These are phyloP conservation scores for Pichia sp. DNA, from an alignment of 1,139 yeast genomes.

Conservation along the genomic window DNA sequence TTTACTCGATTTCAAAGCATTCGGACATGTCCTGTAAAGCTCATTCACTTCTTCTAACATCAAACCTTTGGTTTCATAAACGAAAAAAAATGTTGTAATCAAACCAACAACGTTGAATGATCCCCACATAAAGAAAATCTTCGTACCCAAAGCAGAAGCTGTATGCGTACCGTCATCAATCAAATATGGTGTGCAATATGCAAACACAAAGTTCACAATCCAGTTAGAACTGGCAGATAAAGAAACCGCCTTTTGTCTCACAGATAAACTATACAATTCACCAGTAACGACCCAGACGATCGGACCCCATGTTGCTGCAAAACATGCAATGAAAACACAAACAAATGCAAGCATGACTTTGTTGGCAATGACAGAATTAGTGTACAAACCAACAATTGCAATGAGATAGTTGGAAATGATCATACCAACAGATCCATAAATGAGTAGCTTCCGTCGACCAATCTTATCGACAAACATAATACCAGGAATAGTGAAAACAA, in stretches of 20 bases:
- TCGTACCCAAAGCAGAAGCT: conserved; percentile 64
- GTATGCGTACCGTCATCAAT: conserved; percentile 63
- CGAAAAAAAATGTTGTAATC: conserved; percentile 54
- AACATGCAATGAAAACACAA: conserved; percentile 69
- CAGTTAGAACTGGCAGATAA: conserved; percentile 77
- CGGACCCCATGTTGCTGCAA: conserved; percentile 84
- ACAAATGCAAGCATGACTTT: conserved; percentile 64
- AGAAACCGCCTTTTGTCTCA: conserved; percentile 75
- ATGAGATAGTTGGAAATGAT: conserved; percentile 58
- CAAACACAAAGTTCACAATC: conserved; percentile 74
- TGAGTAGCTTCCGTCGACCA: conserved; percentile 61
- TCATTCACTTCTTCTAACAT: conserved; percentile 66
- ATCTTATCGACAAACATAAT: conserved; percentile 63
- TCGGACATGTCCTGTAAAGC: conserved; percentile 46
- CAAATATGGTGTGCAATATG: conserved; percentile 68
- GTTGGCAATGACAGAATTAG: conserved; percentile 46
- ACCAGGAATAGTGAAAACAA: conserved; percentile 68
- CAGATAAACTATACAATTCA: conserved; percentile 68
- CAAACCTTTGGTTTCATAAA: conserved; percentile 66
- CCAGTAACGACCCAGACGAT: conserved; percentile 75
- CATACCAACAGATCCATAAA: conserved; percentile 69
- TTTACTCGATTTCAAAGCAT: conserved; percentile 42
- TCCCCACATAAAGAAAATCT: conserved; percentile 78
- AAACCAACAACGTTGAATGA: conserved; percentile 54
- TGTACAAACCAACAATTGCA: conserved; percentile 63